Evolutionary conservation across 768 basidiomycete species (phyloP), one percentile per base, ranked within the genome.

Genomic region (Suillus alpinus): DNA sequence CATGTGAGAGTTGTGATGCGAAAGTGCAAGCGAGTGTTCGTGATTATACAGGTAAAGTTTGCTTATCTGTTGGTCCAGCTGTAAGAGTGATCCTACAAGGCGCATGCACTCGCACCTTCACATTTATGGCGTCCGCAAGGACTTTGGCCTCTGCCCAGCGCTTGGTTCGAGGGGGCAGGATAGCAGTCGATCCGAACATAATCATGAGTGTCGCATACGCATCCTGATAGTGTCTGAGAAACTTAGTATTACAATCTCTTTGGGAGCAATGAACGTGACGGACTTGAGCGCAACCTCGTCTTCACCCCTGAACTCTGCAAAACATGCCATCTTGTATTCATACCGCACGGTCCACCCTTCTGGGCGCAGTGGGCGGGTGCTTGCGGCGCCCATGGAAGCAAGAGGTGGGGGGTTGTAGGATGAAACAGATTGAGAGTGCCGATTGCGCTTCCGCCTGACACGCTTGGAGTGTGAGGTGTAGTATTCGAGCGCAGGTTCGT

Each of bases 101-200:
- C 14, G 62, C 34, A 8, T 13, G 8, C 16, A 29, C n/a, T 62
- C 75, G 59, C 62, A 92, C 95, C 79, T 97, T 95, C 70, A 97
- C 79, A 61, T 88, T 92, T 63, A 98, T 88, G 65, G 93, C 92
- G 70, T 99, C 97, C 0, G 93, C 94, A 2, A 98, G 81, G 2
- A 98, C 97, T 73, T 95, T 97, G 3, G 96, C 96, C 73, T 99
- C 97, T 16, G 95, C 95, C 96, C 96, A 98, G 34, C 96, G 83
- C 71, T 98, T 99, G 1, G 95, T 98, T 9, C 96, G 85, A 6
- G 95, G 94, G 1, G 92, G 92, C 8, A 97, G 77, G 55, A 92
- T 89, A 5, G 87, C 86, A 2, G 89, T 90, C 7, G 93, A 94
- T 2, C 88, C 86, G 69, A 98, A 96, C 90, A 97, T 94, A 59